These are phyloP conservation scores for Microbotryum silenes-acaulis DNA, from an alignment of 1,284 basidiomycete genomes.

Conservation along the genomic window DNA sequence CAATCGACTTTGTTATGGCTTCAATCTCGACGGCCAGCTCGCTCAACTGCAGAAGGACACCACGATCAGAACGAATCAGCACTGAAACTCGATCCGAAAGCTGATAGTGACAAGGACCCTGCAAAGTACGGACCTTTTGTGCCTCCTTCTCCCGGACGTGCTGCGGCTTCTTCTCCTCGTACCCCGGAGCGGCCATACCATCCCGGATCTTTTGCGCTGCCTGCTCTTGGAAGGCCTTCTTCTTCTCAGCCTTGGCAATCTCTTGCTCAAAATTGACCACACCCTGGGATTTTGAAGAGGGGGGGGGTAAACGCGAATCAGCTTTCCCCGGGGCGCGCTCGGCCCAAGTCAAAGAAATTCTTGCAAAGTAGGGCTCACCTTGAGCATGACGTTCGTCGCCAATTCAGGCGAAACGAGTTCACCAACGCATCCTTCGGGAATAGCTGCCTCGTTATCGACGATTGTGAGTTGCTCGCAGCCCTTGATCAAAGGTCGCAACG, in stretches of 20 bases:
- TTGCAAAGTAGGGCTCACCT: slow-evolving; percentile 49
- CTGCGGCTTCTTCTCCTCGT: slow-evolving; percentile 67
- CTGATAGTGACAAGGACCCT: not conserved
- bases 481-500: slow-evolving; percentile 56
- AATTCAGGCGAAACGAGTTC: slow-evolving; percentile 67
- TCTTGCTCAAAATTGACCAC: slow-evolving; percentile 75
- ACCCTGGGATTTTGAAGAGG: slow-evolving; percentile 49
- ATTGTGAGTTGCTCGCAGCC: slow-evolving; percentile 68
- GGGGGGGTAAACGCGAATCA: not conserved
- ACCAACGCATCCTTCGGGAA: slow-evolving; percentile 84
- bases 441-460: slow-evolving; percentile 49
- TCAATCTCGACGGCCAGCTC: slow-evolving; percentile 58
- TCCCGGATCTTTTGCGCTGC: slow-evolving; percentile 70
- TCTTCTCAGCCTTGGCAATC: slow-evolving; percentile 77
- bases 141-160: slow-evolving; percentile 65
- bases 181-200: slow-evolving; percentile 63
- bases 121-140: slow-evolving; percentile 57
- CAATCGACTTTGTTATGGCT: slow-evolving; percentile 53
- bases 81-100: not conserved
- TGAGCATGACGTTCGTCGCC: slow-evolving; percentile 71
- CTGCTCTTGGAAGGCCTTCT: slow-evolving; percentile 60
- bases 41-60: slow-evolving; percentile 47
- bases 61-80: not conserved
- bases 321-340: not conserved
- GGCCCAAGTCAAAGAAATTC: too few relatives aligned